A percentile compares a stretch with the other conserved stretches of the same genome.
These are phyloP conservation scores for Trametes hirsuta DNA, from an alignment of 1,284 basidiomycete genomes.

Conservation along the genomic window DNA sequence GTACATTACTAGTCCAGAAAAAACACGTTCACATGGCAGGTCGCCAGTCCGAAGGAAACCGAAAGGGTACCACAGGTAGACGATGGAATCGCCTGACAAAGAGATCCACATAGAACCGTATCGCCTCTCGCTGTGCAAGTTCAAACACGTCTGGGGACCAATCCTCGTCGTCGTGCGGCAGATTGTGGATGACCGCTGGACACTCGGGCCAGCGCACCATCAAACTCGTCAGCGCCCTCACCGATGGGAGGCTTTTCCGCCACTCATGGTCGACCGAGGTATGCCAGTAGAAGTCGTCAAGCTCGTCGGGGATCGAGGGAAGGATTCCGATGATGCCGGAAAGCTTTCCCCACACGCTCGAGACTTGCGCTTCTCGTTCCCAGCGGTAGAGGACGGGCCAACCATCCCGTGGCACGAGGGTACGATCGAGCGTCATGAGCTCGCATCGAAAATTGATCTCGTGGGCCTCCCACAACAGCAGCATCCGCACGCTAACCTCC, in stretches of 20 bases:
- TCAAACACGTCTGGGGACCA: neutral
- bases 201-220: neutral
- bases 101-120: neutral
- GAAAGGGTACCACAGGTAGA: neutral
- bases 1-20: neutral
- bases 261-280: neutral
- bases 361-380: neutral
- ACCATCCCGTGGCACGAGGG: neutral
- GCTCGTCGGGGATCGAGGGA: neutral
- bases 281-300: neutral
- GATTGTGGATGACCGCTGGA: neutral
- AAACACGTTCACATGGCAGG: neutral
- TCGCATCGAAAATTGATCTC: neutral
- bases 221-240: neutral
- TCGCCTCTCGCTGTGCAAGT: neutral
- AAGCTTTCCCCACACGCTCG: neutral
- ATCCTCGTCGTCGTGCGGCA: neutral
- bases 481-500: neutral
- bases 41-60: too few species aligned
- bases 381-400: neutral
- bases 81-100: neutral
- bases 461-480: neutral
- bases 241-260: neutral
- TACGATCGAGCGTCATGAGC: neutral
- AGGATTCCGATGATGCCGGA: neutral